These are phyloP conservation scores for Tylopilus plumbeoviolaceoides DNA, from an alignment of 768 basidiomycete genomes.

Conservation along the genomic window DNA sequence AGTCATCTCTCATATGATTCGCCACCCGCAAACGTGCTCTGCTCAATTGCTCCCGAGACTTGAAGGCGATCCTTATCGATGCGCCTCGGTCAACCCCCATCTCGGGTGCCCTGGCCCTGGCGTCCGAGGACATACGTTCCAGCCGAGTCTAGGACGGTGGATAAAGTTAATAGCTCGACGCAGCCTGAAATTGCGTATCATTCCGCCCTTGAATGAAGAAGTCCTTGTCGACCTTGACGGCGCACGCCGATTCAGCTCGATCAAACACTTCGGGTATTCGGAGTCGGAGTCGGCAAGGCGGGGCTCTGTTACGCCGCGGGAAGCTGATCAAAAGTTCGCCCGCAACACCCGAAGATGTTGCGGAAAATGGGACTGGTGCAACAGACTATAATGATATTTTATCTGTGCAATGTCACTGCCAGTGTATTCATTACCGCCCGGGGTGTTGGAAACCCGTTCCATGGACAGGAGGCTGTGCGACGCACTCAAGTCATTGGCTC, in stretches of 20 bases:
- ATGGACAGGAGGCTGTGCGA: neutral
- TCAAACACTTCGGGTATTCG: conserved; percentile 19
- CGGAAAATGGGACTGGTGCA: neutral
- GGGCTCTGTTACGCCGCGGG: no score
- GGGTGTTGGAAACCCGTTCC: neutral
- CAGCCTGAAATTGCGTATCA: conserved; percentile 15
- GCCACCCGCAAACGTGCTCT: conserved; percentile 10
- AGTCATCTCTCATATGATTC: conserved; percentile 10
- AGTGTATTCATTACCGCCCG: neutral
- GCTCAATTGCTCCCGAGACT: conserved; percentile 8
- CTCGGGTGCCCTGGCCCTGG: conserved; percentile 9
- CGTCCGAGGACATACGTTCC: conserved; percentile 20
- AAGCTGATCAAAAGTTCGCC: neutral
- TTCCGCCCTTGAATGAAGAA: conserved; percentile 1
- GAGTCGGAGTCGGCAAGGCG: no score
- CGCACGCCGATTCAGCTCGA: conserved; percentile 8
- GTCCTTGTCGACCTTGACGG: conserved; percentile 1
- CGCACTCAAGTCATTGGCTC: neutral
- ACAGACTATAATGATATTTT: neutral
- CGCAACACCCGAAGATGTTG: neutral
- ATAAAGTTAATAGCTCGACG: conserved; percentile 17
- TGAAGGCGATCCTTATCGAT: conserved; percentile 30
- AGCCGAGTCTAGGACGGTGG: conserved; percentile 4
- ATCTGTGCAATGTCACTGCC: neutral
- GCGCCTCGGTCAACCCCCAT: conserved; percentile 14